Percentiles rank a stretch among this genome's conserved stretches.
These are phyloP conservation scores for Kluyveromyces aestuarii DNA, from an alignment of 805 yeast species.

Conservation along the genomic window DNA sequence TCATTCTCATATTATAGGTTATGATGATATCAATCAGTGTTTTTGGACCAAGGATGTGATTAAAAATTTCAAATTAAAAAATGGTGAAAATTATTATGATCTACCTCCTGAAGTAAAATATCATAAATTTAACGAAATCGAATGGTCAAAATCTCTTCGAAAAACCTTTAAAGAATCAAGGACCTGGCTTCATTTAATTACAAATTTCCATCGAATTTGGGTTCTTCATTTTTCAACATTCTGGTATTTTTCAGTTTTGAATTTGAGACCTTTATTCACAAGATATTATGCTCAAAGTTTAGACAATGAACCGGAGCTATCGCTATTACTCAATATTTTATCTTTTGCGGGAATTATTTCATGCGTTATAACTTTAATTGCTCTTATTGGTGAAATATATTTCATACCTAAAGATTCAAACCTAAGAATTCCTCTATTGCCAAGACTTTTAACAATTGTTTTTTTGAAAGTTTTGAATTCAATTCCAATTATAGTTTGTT, in stretches of 20 bases:
- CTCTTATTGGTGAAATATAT: conserved; percentile 44
- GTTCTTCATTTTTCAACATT: conserved; percentile 61
- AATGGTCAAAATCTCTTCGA: conserved; percentile 58
- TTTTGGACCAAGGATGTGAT: conserved; percentile 75
- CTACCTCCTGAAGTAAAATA: conserved; percentile 49
- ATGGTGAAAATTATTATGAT: conserved; percentile 40
- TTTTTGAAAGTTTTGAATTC: conserved; percentile 36
- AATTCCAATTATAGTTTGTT: conserved; percentile 39
- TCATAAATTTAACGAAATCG: conserved; percentile 39
- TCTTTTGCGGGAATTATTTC: conserved; percentile 61
- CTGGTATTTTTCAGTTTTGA: conserved; percentile 66
- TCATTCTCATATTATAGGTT: conserved; percentile 65
- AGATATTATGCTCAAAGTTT: conserved; percentile 39
- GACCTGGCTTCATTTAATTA: conserved; percentile 63
- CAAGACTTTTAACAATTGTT: conserved; percentile 36
- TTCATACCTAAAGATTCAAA: conserved; percentile 58
- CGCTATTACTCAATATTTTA: conserved; percentile 45
- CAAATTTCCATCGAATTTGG: conserved; percentile 73
- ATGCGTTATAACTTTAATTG: conserved; percentile 43
- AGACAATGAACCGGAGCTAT: conserved; percentile 52
- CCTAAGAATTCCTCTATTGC: conserved; percentile 32
- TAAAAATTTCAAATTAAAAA: conserved; percentile 40
- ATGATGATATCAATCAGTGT: conserved; percentile 81
- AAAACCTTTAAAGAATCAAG: conserved; percentile 70
- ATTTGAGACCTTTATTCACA: conserved; percentile 60